These are phyloP conservation scores for Verticillium klebahnii DNA, from an alignment of 2,329 filamentous ascomycete species.

Conservation along the genomic window DNA sequence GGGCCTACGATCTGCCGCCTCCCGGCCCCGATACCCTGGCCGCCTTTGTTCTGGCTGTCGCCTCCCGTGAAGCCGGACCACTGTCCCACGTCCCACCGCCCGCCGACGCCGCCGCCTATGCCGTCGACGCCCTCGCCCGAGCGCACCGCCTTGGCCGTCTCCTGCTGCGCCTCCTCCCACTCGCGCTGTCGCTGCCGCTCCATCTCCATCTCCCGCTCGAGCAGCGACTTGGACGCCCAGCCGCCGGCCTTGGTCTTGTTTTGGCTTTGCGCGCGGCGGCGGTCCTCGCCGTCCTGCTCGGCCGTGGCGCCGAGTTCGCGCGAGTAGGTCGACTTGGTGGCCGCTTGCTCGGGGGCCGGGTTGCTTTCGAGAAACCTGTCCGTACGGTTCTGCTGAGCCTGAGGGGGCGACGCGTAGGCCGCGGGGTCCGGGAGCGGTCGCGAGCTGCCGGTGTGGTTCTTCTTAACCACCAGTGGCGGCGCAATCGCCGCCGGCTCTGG, in stretches of 20 bases:
- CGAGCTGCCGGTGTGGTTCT: slow-evolving; percentile 30
- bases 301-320: slow-evolving; percentile 51
- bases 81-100: slow-evolving; percentile 72
- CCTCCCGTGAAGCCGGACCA: slow-evolving; percentile 72
- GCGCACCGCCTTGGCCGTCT: slow-evolving; percentile 50
- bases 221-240: slow-evolving; percentile 63
- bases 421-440: slow-evolving; percentile 52
- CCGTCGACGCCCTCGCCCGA: slow-evolving; percentile 53
- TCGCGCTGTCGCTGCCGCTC: slow-evolving; percentile 72
- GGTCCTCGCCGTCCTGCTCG: slow-evolving; percentile 60
- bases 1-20: slow-evolving; percentile 77
- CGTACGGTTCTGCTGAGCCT: slow-evolving; percentile 38
- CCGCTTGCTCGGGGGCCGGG: slow-evolving; percentile 36
- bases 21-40: slow-evolving; percentile 62
- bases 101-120: slow-evolving; percentile 60
- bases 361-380: slow-evolving; percentile 54
- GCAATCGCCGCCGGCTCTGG: slow-evolving; percentile 27
- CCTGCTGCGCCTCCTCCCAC: slow-evolving; percentile 73
- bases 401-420: slow-evolving; percentile 20
- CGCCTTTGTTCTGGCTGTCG: slow-evolving; percentile 66
- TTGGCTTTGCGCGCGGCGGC: slow-evolving; percentile 54
- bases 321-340: slow-evolving; percentile 46
- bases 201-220: slow-evolving; percentile 77
- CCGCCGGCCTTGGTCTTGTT: slow-evolving; percentile 57
- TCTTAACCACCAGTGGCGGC: slow-evolving; percentile 24